These are phyloP conservation scores for Aureococcus anophagefferens DNA, from an alignment of 108 stramenopile species.

Conservation along the genomic window DNA sequence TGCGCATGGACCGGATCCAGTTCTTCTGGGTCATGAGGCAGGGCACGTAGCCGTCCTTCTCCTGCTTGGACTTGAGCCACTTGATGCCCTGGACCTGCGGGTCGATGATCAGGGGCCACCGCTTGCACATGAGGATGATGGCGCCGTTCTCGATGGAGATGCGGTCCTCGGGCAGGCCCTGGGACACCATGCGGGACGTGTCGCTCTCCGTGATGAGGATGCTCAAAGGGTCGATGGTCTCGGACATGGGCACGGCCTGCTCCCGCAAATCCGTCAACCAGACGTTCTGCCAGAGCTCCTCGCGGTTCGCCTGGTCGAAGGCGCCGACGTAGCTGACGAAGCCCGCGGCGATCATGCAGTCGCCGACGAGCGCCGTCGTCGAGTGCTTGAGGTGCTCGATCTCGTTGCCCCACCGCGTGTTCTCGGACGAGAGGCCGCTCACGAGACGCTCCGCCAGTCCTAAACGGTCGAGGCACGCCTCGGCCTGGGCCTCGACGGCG, in stretches of 20 bases:
- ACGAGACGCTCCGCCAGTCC: conserved; percentile 71
- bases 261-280: conserved; percentile 63
- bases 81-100: conserved; percentile 78
- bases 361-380: conserved; percentile 60
- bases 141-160: conserved; percentile 78
- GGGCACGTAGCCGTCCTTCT: conserved; percentile 47
- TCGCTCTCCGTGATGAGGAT: conserved; percentile 67
- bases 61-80: conserved; percentile 62
- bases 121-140: conserved; percentile 70
- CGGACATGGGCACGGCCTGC: conserved; percentile 59
- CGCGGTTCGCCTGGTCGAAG: conserved; percentile 69
- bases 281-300: conserved; percentile 53
- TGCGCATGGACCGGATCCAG: conserved; percentile 58
- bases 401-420: conserved; percentile 71
- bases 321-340: conserved; percentile 83
- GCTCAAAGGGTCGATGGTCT: conserved; percentile 63
- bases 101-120: conserved; percentile 73
- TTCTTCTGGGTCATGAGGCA: conserved; percentile 70
- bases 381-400: conserved; percentile 60
- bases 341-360: conserved; percentile 77
- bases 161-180: conserved; percentile 78
- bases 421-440: conserved; percentile 69
- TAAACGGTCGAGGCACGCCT: conserved; percentile 50
- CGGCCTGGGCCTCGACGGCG: conserved; percentile 68
- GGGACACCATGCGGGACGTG: conserved; percentile 66